Conservation (phyloP, 306 rosid species). For the Glycine tomentella region DNA sequence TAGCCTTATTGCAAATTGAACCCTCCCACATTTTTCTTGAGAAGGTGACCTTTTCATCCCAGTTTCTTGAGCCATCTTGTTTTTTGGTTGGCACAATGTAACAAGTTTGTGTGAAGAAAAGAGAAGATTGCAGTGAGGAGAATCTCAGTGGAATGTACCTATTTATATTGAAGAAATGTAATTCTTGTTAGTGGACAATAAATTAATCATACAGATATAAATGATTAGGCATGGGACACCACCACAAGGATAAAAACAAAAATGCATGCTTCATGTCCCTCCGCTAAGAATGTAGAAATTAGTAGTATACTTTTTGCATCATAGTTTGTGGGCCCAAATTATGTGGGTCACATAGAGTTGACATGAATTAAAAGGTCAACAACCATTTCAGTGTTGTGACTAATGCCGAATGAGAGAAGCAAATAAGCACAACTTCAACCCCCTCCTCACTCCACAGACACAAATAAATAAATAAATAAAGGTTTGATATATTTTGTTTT, state of each 20-base stretch:
- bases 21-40: conserved; percentile 32
- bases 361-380: conserved; percentile 18
- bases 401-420: neutral
- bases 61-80: conserved; percentile 39
- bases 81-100: neutral
- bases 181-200: neutral
- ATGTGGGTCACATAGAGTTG: neutral
- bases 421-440: neutral
- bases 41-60: conserved; percentile 47
- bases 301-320: neutral
- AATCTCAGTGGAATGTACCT: neutral
- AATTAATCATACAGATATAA: neutral
- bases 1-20: conserved; percentile 53
- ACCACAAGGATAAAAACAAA: neutral
- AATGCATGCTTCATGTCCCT: conserved; percentile 49
- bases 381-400: neutral
- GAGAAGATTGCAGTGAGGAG: conserved; percentile 26
- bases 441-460: no score
- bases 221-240: conserved; percentile 13
- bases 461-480: no score
- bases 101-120: neutral
- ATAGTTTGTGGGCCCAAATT: neutral
- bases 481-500: no score
- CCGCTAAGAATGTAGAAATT: conserved; percentile 33
- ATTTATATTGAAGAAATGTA: conserved; percentile 51